Percentiles rank a stretch among this genome's conserved stretches.
These are phyloP conservation scores for Hypholoma fasciculare DNA, from an alignment of 768 basidiomycete genomes.

Conservation along the genomic window DNA sequence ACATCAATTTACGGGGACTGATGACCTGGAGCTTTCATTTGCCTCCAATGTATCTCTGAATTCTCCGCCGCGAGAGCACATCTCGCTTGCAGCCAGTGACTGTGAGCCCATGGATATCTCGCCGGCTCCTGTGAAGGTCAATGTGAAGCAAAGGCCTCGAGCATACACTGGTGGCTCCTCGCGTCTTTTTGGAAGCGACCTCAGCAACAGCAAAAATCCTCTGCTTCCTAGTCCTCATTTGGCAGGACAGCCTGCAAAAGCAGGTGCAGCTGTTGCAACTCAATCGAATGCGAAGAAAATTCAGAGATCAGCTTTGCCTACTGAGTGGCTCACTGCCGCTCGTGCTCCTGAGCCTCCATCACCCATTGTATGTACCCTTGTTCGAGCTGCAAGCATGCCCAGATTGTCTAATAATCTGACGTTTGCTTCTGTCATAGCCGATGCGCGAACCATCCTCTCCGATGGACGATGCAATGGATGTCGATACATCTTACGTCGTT, in stretches of 20 bases:
- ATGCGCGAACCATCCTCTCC: conserved; percentile 43
- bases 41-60: conserved; percentile 81
- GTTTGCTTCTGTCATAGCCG: conserved; percentile 26
- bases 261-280: conserved; percentile 28
- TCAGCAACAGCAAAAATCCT: conserved; percentile 53
- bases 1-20: conserved; percentile 62
- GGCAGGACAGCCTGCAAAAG: conserved; percentile 28
- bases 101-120: conserved; percentile 82
- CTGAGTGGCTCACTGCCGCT: conserved; percentile 52
- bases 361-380: conserved; percentile 24
- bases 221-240: conserved; percentile 32
- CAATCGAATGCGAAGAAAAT: conserved; percentile 50
- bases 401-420: background rate
- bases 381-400: background rate
- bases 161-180: conserved; percentile 61
- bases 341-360: conserved; percentile 22
- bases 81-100: conserved; percentile 44
- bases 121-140: conserved; percentile 48
- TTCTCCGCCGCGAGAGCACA: conserved; percentile 58
- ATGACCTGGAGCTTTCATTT: conserved; percentile 82
- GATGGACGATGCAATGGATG: conserved; percentile 75
- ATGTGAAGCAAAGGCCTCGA: conserved; percentile 43
- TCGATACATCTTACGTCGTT: conserved; percentile 58
- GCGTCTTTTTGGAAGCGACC: conserved; percentile 71
- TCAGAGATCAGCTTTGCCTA: conserved; percentile 64